These are phyloP conservation scores for Groenewaldozyma auringiensis DNA, from an alignment of 1,139 yeast genomes.

Conservation along the genomic window DNA sequence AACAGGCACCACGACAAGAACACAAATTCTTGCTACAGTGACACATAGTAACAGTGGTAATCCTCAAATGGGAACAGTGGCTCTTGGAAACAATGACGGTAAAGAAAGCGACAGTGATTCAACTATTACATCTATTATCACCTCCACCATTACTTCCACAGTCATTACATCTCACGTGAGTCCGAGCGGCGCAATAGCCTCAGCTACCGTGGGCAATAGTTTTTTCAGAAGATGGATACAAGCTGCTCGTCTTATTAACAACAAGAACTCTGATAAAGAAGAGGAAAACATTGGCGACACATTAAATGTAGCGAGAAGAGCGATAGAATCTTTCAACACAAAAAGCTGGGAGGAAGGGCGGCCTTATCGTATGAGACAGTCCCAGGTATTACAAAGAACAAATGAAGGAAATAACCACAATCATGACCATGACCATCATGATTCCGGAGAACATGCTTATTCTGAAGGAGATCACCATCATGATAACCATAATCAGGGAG, in stretches of 20 bases:
- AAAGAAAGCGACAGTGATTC: too few relatives aligned
- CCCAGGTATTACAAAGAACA: not conserved
- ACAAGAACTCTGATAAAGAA: not conserved
- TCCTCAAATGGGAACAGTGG: too few relatives aligned
- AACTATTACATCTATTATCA: constrained; percentile 6
- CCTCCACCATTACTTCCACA: constrained; percentile 9
- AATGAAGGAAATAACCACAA: not conserved
- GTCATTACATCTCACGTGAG: not conserved
- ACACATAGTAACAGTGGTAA: too few relatives aligned
- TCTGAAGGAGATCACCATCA: not conserved
- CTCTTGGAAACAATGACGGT: too few relatives aligned
- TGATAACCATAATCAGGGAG: not conserved
- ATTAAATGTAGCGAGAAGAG: not conserved
- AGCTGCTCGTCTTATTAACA: not conserved
- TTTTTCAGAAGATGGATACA: not conserved
- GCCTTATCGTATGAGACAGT: not conserved
- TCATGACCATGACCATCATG: not conserved
- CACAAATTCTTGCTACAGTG: too few relatives aligned
- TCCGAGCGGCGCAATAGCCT: not conserved
- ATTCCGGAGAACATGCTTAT: too few relatives aligned
- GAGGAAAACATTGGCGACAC: not conserved
- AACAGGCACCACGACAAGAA: too few relatives aligned
- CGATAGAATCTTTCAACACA: not conserved
- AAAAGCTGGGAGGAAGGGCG: not conserved
- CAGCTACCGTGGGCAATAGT: not conserved